Percentiles rank a stretch among this genome's conserved stretches.
phyloP scores from a whole-genome alignment of 495 filamentous ascomycete species.

The Pseudoneurospora amorphoporcata region DNA sequence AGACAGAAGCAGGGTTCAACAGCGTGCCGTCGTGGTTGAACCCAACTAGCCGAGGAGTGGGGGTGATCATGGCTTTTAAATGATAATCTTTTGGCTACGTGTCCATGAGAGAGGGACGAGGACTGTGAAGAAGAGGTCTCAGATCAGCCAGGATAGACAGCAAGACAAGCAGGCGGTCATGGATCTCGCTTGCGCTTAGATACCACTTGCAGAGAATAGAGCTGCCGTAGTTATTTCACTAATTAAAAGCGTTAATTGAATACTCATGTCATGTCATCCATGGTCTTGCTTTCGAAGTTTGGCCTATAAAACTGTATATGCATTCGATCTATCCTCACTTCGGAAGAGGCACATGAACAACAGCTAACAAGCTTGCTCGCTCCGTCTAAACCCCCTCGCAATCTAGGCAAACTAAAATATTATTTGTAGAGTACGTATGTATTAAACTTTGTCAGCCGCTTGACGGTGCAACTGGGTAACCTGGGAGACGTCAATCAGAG shows the following conservation, averaged over 20 bases:
- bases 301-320: not conserved
- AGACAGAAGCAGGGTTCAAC: not conserved
- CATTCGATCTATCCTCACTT: not conserved
- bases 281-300: not conserved
- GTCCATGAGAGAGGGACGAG: not conserved
- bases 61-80: not conserved
- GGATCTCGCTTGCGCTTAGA: not conserved
- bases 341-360: not conserved
- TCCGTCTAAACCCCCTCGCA: not conserved
- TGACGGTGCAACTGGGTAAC: not conserved
- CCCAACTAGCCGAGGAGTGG: not conserved
- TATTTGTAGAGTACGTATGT: not conserved
- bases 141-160: not conserved
- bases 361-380: not conserved
- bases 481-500: conserved; percentile 34
- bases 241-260: not conserved
- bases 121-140: not conserved
- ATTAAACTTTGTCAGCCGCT: not conserved
- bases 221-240: not conserved
- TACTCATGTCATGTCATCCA: not conserved
- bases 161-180: not conserved
- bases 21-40: not conserved
- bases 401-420: not conserved
- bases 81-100: not conserved
- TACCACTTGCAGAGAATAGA: not conserved